Evolutionary conservation across 495 filamentous ascomycete genomes (phyloP).

Genomic region (Tirmania nivea): DNA sequence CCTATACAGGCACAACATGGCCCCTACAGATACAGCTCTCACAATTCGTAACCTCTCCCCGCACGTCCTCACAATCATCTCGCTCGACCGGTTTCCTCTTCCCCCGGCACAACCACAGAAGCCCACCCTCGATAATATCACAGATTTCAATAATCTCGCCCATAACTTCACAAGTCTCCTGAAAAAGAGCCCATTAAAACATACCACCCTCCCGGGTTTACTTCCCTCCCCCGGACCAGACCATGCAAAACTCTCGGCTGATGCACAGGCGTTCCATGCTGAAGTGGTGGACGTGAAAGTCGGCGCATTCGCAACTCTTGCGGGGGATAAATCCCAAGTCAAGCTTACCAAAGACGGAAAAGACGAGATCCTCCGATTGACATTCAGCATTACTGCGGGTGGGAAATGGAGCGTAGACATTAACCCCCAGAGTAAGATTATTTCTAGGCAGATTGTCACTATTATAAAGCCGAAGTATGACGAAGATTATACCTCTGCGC

Average conservation of each 20-base stretch:
- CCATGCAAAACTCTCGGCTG: slow-evolving; percentile 27
- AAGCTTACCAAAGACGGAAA: slow-evolving; percentile 31
- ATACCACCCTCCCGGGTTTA: slow-evolving; percentile 20
- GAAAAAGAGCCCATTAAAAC: slow-evolving; percentile 20
- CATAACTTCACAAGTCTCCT: slow-evolving; percentile 31
- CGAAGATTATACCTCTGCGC: slow-evolving; percentile 37
- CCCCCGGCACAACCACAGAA: slow-evolving; percentile 13
- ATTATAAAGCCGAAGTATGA: slow-evolving; percentile 13
- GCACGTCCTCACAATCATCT: slow-evolving; percentile 46
- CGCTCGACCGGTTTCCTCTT: slow-evolving; percentile 48
- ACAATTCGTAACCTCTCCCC: slow-evolving; percentile 76
- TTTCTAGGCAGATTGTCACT: slow-evolving; percentile 19
- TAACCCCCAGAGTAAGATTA: slow-evolving; percentile 8
- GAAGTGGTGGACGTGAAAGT: slow-evolving; percentile 30
- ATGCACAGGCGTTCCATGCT: slow-evolving; percentile 37
- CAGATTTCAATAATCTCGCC: slow-evolving; percentile 26
- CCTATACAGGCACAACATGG: no score
- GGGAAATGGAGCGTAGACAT: slow-evolving; percentile 30
- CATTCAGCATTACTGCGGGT: slow-evolving; percentile 31
- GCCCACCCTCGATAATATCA: slow-evolving; percentile 14
- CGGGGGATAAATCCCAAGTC: slow-evolving; percentile 11
- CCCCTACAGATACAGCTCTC: slow-evolving; percentile 19
- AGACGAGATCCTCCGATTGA: slow-evolving; percentile 42
- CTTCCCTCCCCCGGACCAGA: slow-evolving; percentile 20
- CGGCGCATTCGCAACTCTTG: slow-evolving; percentile 15